Evolutionary conservation across 306 rosid genomes (phyloP).

Genomic region (Trifolium subterraneum): DNA sequence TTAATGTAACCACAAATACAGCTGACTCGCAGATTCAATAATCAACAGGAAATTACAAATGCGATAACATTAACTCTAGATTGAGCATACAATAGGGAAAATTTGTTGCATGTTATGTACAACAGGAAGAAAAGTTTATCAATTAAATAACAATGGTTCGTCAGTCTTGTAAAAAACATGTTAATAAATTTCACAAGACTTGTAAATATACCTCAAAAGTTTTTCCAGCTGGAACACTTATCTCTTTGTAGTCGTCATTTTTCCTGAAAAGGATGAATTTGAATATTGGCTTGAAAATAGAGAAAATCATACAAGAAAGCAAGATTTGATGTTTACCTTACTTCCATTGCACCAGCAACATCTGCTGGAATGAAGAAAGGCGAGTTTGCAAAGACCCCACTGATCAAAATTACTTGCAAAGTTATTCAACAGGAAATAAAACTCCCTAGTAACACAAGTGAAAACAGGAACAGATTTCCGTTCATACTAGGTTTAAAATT

Average conservation of each 20-base stretch:
- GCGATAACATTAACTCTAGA: not conserved
- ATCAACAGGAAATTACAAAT: slow-evolving; percentile 25
- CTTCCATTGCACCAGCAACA: slow-evolving; percentile 70
- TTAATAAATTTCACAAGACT: slow-evolving; percentile 30
- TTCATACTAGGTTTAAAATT: not conserved
- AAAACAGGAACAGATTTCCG: slow-evolving; percentile 11
- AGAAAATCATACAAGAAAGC: slow-evolving; percentile 7
- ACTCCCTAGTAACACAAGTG: slow-evolving; percentile 20
- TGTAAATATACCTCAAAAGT: slow-evolving; percentile 71
- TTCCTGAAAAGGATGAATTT: slow-evolving; percentile 52
- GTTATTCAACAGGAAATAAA: slow-evolving; percentile 42
- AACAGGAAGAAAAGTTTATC: slow-evolving; percentile 13
- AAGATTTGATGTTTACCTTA: slow-evolving; percentile 52
- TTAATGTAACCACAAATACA: not conserved
- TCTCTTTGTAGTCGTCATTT: slow-evolving; percentile 81
- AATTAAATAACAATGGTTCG: slow-evolving; percentile 4
- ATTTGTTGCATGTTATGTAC: not conserved
- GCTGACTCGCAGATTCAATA: slow-evolving; percentile 13
- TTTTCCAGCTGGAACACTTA: slow-evolving; percentile 81
- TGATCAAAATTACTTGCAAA: slow-evolving; percentile 47
- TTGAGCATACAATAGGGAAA: slow-evolving; percentile 13
- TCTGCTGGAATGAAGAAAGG: slow-evolving; percentile 98
- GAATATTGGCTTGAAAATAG: slow-evolving; percentile 21
- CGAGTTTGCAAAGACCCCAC: slow-evolving; percentile 87
- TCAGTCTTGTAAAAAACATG: slow-evolving; percentile 28